Percentiles rank a stretch among this genome's conserved stretches.
Evolutionary conservation across 2,329 filamentous ascomycete species (phyloP).

Genomic region (Penicillium psychrosexuale): DNA sequence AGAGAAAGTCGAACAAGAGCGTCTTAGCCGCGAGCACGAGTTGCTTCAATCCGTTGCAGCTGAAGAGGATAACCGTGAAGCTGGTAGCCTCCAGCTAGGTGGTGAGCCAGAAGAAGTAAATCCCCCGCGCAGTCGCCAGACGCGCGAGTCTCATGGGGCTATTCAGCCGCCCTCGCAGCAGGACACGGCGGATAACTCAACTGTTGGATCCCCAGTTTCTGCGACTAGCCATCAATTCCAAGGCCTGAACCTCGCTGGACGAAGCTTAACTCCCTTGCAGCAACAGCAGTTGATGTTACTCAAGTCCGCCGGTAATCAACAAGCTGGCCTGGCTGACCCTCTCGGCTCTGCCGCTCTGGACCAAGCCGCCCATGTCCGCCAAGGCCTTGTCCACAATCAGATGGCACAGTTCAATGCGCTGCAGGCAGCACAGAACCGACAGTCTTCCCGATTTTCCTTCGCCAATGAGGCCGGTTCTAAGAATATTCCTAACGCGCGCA

Average conservation of each 20-base stretch:
- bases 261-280: constrained; percentile 77
- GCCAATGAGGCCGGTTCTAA: constrained; percentile 59
- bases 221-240: constrained; percentile 46
- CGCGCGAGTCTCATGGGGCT: constrained; percentile 59
- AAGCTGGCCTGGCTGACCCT: constrained; percentile 55
- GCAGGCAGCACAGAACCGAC: constrained; percentile 67
- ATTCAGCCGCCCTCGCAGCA: constrained; percentile 77
- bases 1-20: constrained; percentile 65
- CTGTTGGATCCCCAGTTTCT: constrained; percentile 43
- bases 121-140: constrained; percentile 44
- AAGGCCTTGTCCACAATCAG: constrained; percentile 46
- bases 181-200: constrained; percentile 45
- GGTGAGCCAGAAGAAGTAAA: constrained; percentile 87
- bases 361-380: constrained; percentile 44
- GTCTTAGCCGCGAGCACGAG: constrained; percentile 54
- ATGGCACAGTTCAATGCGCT: constrained; percentile 53
- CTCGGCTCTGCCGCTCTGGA: constrained; percentile 37
- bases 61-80: constrained; percentile 73
- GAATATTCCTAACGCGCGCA: constrained; percentile 58
- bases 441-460: constrained; percentile 85
- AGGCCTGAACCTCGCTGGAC: constrained; percentile 61
- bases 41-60: constrained; percentile 51
- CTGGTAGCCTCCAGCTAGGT: constrained; percentile 82
- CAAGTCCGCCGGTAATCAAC: constrained; percentile 57
- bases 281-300: constrained; percentile 68